phyloP scores from a whole-genome alignment of 768 basidiomycete species.

The Sarcodon aspratus region DNA sequence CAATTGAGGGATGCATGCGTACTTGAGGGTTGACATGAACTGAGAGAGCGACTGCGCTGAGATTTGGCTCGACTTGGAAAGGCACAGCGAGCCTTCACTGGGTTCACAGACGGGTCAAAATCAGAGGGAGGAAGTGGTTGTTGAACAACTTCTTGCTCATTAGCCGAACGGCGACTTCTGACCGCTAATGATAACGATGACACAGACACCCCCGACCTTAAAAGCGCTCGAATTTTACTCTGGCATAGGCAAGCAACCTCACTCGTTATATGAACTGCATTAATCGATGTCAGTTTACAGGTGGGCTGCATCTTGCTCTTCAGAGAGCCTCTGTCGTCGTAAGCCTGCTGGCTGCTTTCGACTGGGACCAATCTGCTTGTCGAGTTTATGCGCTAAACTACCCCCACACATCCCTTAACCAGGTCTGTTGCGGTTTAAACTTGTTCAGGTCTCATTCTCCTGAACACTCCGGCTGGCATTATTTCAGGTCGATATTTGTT shows the following conservation, averaged over 20 bases:
- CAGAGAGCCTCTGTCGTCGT: constrained; percentile 35
- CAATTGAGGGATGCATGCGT: no score
- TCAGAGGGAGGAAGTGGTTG: no score
- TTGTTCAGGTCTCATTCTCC: background rate
- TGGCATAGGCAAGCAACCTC: constrained; percentile 54
- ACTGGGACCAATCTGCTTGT: constrained; percentile 73
- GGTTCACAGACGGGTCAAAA: no score
- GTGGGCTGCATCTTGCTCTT: constrained; percentile 65
- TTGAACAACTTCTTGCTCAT: no score
- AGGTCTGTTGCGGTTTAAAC: constrained; percentile 24
- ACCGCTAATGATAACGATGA: no score
- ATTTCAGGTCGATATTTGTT: constrained; percentile 47
- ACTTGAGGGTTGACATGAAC: no score
- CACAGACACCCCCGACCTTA: constrained; percentile 1
- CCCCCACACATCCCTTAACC: constrained; percentile 30
- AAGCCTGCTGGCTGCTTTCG: constrained; percentile 55
- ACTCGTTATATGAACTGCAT: background rate
- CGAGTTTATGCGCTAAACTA: constrained; percentile 59
- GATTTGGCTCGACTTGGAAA: no score
- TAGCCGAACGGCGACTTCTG: no score
- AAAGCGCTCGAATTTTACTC: constrained; percentile 57
- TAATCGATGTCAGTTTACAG: constrained; percentile 21
- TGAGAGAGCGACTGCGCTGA: no score
- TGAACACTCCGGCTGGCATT: background rate
- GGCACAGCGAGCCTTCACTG: no score